Evolutionary conservation across 2,329 filamentous ascomycete genomes (phyloP).

Genomic region (Arthrobotrys sphaeroides): DNA sequence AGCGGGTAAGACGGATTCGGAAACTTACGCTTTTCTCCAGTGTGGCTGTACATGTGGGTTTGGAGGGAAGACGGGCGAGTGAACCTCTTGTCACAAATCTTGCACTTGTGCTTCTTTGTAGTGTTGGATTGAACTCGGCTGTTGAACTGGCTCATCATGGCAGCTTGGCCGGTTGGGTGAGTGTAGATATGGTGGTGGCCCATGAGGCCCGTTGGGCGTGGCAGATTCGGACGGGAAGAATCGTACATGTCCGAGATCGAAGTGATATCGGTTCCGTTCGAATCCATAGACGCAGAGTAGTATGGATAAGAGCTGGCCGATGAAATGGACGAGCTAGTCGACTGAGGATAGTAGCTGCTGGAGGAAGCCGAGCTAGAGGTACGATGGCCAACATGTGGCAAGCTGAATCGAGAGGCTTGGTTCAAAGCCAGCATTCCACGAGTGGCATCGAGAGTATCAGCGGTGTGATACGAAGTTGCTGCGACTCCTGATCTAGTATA

Average conservation of each 20-base stretch:
- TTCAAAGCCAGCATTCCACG: slow-evolving; percentile 95
- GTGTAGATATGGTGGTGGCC: slow-evolving; percentile 58
- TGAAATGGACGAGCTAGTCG: slow-evolving; percentile 88
- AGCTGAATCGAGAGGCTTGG: slow-evolving; percentile 64
- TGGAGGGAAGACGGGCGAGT: slow-evolving; percentile 92
- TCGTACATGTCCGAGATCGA: slow-evolving; percentile 72
- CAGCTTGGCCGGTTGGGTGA: slow-evolving; percentile 72
- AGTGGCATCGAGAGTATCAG: slow-evolving; percentile 91
- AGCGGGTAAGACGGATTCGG: background rate
- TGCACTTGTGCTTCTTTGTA: slow-evolving; percentile 99
- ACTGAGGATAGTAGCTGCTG: slow-evolving; percentile 82
- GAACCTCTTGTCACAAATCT: slow-evolving; percentile 97
- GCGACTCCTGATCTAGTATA: slow-evolving; percentile 65
- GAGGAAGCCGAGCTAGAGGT: slow-evolving; percentile 78
- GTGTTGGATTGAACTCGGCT: slow-evolving; percentile 95
- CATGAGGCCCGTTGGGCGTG: slow-evolving; percentile 75
- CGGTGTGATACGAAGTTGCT: slow-evolving; percentile 69
- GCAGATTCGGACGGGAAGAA: slow-evolving; percentile 64
- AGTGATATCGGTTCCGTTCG: slow-evolving; percentile 86
- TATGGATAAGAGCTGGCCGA: slow-evolving; percentile 79
- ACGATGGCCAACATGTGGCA: slow-evolving; percentile 68
- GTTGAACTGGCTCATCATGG: slow-evolving; percentile 99
- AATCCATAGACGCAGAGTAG: slow-evolving; percentile 87
- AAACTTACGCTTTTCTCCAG: slow-evolving; percentile 95
- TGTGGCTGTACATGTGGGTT: slow-evolving; percentile 98